Percentiles rank a stretch among this genome's conserved stretches.
Evolutionary conservation across 441 rosid genomes (phyloP).

Genomic region (Erodium texanum): DNA sequence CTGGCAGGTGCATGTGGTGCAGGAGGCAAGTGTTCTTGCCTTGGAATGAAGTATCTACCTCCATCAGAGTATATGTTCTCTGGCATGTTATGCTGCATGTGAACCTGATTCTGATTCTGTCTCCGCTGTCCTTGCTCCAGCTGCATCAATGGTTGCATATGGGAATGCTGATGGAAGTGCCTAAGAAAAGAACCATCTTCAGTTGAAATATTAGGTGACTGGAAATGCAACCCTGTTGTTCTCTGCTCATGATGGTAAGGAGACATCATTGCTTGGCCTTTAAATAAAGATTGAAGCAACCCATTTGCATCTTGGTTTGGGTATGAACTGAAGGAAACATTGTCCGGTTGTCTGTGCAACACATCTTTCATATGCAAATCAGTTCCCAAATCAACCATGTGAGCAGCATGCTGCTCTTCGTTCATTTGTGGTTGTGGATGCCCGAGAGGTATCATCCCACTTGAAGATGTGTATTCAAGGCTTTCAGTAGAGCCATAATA

Average conservation of each 20-base stretch:
- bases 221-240: slow-evolving; percentile 38
- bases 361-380: slow-evolving; percentile 41
- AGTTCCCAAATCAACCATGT: slow-evolving; percentile 48
- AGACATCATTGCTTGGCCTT: slow-evolving; percentile 40
- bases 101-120: slow-evolving; percentile 39
- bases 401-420: slow-evolving; percentile 34
- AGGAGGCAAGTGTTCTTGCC: slow-evolving; percentile 38
- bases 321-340: slow-evolving; percentile 51
- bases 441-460: slow-evolving; percentile 36
- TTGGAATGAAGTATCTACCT: slow-evolving; percentile 53
- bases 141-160: slow-evolving; percentile 35
- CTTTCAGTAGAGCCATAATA: slow-evolving; percentile 40
- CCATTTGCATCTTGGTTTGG: slow-evolving; percentile 62
- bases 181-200: slow-evolving; percentile 44
- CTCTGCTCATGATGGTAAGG: slow-evolving; percentile 46
- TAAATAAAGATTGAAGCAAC: slow-evolving; percentile 77
- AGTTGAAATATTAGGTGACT: slow-evolving; percentile 38
- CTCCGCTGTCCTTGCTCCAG: slow-evolving; percentile 53
- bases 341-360: slow-evolving; percentile 42
- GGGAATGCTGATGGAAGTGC: slow-evolving; percentile 45
- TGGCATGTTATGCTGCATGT: slow-evolving; percentile 49
- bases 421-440: slow-evolving; percentile 32
- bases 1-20: slow-evolving; percentile 22
- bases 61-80: slow-evolving; percentile 42
- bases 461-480: slow-evolving; percentile 38